Conservation (phyloP, 176 grass and related monocot genomes). For the Triticum dicoccoides region DNA sequence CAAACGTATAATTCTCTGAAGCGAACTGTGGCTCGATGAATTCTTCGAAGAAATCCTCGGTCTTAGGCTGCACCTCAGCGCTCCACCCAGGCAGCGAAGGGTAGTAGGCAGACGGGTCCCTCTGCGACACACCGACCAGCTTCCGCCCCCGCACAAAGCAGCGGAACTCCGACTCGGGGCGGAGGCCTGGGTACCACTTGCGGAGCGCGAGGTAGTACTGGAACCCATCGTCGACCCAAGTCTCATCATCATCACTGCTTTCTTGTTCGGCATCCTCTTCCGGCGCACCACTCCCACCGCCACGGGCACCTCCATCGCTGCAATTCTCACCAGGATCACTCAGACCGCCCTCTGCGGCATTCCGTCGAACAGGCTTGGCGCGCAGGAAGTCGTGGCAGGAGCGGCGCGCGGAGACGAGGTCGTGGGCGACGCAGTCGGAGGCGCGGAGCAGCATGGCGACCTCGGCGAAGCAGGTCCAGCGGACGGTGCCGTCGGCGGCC, state of each 20-base stretch:
- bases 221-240: slow-evolving; percentile 48
- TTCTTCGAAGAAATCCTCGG: slow-evolving; percentile 52
- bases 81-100: slow-evolving; percentile 59
- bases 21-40: slow-evolving; percentile 44
- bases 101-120: slow-evolving; percentile 85
- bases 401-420: slow-evolving; percentile 38
- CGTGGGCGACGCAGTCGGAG: slow-evolving; percentile 71
- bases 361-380: slow-evolving; percentile 13
- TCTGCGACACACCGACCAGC: slow-evolving; percentile 66
- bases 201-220: slow-evolving; percentile 73
- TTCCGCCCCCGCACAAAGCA: slow-evolving; percentile 58
- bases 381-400: slow-evolving; percentile 41
- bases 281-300: not conserved
- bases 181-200: slow-evolving; percentile 65
- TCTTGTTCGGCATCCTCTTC: not conserved
- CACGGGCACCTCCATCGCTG: not conserved
- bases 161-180: slow-evolving; percentile 85
- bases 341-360: not conserved
- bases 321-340: not conserved
- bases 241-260: not conserved
- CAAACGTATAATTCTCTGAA: slow-evolving; percentile 68
- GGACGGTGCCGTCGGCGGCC: slow-evolving; percentile 54
- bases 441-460: slow-evolving; percentile 73
- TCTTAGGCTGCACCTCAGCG: slow-evolving; percentile 36
- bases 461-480: slow-evolving; percentile 69